phyloP scores from a whole-genome alignment of 257 asterid genomes.

The Hygrophila difformis region DNA sequence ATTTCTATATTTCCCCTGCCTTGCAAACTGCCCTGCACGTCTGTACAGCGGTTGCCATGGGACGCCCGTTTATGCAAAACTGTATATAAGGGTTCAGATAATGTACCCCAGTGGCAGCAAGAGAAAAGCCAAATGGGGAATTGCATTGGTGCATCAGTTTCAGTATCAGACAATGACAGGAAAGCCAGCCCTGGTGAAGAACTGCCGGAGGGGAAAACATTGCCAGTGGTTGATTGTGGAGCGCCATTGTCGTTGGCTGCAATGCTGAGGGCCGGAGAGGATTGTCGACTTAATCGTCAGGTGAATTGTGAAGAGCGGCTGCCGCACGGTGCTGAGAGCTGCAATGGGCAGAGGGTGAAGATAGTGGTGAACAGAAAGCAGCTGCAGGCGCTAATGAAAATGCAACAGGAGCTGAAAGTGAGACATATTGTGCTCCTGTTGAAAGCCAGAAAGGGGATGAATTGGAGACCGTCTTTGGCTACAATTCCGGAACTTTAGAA shows the following conservation, averaged over 20 bases:
- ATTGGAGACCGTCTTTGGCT: slow-evolving; percentile 50
- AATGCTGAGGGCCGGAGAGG: slow-evolving; percentile 18
- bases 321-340: slow-evolving; percentile 9
- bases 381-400: slow-evolving; percentile 32
- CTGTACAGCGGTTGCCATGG: no score
- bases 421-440: slow-evolving; percentile 19
- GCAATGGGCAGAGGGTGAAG: slow-evolving; percentile 32
- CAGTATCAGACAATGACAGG: slow-evolving; percentile 11
- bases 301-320: slow-evolving; percentile 7
- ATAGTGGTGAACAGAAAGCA: slow-evolving; percentile 47
- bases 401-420: slow-evolving; percentile 23
- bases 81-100: no score
- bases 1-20: no score
- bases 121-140: slow-evolving; percentile 39
- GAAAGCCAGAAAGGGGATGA: slow-evolving; percentile 9
- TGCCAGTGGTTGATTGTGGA: not conserved
- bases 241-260: slow-evolving; percentile 15
- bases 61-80: no score
- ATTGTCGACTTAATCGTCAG: slow-evolving; percentile 13
- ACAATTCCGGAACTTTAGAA: slow-evolving; percentile 36
- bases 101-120: no score
- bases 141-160: slow-evolving; percentile 21
- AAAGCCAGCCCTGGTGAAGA: slow-evolving; percentile 17
- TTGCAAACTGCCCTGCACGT: no score
- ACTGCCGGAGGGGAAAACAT: not conserved